These are phyloP conservation scores for Nemophila menziesii DNA, from an alignment of 257 asterid genomes.

Conservation along the genomic window DNA sequence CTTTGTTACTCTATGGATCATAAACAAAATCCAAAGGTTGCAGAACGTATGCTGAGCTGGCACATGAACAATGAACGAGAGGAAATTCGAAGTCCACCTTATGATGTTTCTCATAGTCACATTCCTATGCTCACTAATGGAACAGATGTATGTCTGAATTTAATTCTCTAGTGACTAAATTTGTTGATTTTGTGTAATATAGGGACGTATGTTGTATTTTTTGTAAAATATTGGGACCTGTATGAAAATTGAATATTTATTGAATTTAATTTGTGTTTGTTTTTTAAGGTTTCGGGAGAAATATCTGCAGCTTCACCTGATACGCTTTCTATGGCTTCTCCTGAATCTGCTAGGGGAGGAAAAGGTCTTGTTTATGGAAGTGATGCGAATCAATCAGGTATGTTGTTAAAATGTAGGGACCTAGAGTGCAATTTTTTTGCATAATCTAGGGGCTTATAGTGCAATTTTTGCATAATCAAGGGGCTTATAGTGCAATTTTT, in stretches of 20 bases:
- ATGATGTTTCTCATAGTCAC: slow-evolving; percentile 83
- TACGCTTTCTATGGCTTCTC: slow-evolving; percentile 93
- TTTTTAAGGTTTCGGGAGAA: slow-evolving; percentile 84
- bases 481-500: too few relatives aligned
- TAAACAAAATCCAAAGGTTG: slow-evolving; percentile 62
- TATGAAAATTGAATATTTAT: too few relatives aligned
- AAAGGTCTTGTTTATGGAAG: slow-evolving; percentile 45
- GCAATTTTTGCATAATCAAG: too few relatives aligned
- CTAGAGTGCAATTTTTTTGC: too few relatives aligned
- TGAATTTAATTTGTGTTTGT: slow-evolving; percentile 6
- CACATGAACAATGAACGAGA: slow-evolving; percentile 67
- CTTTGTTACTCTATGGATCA: slow-evolving; percentile 42
- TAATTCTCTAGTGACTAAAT: slow-evolving; percentile 12
- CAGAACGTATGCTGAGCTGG: slow-evolving; percentile 97
- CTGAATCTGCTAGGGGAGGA: slow-evolving; percentile 65
- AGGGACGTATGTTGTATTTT: too few relatives aligned
- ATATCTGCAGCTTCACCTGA: slow-evolving; percentile 96
- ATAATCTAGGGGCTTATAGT: too few relatives aligned
- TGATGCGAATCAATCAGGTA: slow-evolving; percentile 27
- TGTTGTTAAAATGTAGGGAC: too few relatives aligned
- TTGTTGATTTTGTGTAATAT: slow-evolving; percentile 4
- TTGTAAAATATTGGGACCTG: too few relatives aligned
- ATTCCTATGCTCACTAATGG: slow-evolving; percentile 94
- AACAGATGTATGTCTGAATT: slow-evolving; percentile 56
- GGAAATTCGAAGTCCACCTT: slow-evolving; percentile 61